Base-by-base conservation (phyloP, 2,329 filamentous ascomycete species). In the Paracorniculantispora psalliotae region DNA sequence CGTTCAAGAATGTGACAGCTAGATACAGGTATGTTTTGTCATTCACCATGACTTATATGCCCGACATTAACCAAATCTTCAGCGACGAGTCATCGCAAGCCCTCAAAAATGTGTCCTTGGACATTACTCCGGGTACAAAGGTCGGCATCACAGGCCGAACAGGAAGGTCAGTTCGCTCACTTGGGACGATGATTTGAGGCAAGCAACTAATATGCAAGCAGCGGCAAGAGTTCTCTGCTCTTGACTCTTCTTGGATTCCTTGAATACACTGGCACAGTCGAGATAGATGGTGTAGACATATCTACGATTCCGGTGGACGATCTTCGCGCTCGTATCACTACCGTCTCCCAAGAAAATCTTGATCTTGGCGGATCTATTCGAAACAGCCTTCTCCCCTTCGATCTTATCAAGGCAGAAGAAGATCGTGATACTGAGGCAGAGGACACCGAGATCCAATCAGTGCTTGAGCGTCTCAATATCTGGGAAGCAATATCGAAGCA, bases 311-410 rank as follows among this genome's bases (percentile, higher is more conserved):
- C 76, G 44, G 73, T 76, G 4, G 30, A 68, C 1, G 62, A 65
- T 0, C 68, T 82, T 1, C 77, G 80, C 3, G 66, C 72, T n/a
- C 74, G 72, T 3, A 67, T 83, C 37, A 77, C 79, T 44, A 75
- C 76, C 13, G 64, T 83, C 1, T 76, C 81, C 0, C 81, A 83
- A 65, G 78, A 80, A 57, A 70, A 69, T 1, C 57, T 77, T 5
- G 73, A 77, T 35, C 67, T 80, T 1, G 56, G 59, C 10, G 62
- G 65, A 1, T 65, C 52, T 26, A 41, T 65, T 1, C 61, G 62
- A 6, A 46, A 35, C 12, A 66, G 65, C 28, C 54, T 66, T 7
- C 59, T 62, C 13, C 64, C 62, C 1, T 52, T 51, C 17, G 72
- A 73, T 33, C 78, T 0, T 73, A 15, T 10, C 44, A 47, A 26